Conservation (phyloP, 2,329 filamentous ascomycete genomes). For the Colletotrichum musae region DNA sequence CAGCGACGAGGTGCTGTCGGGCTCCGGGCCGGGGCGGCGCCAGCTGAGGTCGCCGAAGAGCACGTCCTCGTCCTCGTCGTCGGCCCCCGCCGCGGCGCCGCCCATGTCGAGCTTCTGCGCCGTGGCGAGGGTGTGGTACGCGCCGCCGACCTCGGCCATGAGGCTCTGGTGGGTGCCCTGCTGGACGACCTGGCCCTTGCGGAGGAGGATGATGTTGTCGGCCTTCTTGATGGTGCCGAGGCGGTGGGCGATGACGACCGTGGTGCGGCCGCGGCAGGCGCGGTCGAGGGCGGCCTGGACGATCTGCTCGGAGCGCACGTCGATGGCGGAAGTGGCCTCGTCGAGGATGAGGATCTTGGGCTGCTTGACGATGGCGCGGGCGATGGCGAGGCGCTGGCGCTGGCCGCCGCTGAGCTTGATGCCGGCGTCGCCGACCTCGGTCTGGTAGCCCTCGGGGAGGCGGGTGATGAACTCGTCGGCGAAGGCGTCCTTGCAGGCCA, state of each 20-base stretch:
- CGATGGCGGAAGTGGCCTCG: slow-evolving; percentile 73
- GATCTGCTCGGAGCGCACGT: slow-evolving; percentile 68
- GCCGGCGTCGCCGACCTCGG: slow-evolving; percentile 75
- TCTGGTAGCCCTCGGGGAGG: slow-evolving; percentile 71
- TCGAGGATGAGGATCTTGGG: slow-evolving; percentile 72
- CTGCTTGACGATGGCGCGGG: slow-evolving; percentile 69
- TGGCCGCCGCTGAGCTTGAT: slow-evolving; percentile 78
- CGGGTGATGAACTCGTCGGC: slow-evolving; percentile 67
- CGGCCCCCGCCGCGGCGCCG: not conserved
- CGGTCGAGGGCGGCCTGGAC: slow-evolving; percentile 65
- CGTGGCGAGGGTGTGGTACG: slow-evolving; percentile 62
- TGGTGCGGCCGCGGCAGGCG: slow-evolving; percentile 68
- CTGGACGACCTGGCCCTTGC: slow-evolving; percentile 68
- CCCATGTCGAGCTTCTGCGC: slow-evolving; percentile 45
- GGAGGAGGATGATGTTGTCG: slow-evolving; percentile 71
- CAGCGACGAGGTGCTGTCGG: slow-evolving; percentile 1
- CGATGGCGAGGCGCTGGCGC: slow-evolving; percentile 72
- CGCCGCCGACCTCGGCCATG: slow-evolving; percentile 53
- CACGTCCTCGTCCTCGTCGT: slow-evolving; percentile 33
- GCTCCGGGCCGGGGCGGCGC: slow-evolving; percentile 33
- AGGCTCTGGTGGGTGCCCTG: slow-evolving; percentile 71
- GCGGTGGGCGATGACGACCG: slow-evolving; percentile 71
- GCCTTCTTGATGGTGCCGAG: slow-evolving; percentile 68
- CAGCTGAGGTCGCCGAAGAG: slow-evolving; percentile 43
- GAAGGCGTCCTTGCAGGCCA: slow-evolving; percentile 66